Base-by-base conservation (phyloP, 345 rosid genomes). In the Barbarea vulgaris region DNA sequence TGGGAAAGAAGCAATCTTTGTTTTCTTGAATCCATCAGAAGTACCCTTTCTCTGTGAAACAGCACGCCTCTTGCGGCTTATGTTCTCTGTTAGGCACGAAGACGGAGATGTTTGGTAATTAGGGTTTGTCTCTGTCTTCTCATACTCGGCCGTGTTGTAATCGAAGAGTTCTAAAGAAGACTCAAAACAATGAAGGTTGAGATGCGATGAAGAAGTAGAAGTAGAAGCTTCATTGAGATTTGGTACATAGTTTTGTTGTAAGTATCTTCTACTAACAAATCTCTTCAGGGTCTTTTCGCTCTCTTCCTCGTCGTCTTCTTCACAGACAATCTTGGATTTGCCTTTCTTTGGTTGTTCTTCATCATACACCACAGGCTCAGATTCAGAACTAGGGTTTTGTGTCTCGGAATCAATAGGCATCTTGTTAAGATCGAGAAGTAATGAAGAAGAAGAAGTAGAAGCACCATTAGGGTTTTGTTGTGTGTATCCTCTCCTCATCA, bases 31-130 rank as follows among this genome's bases (percentile, higher is more conserved):
- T 2, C 2, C 7, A 33, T 8, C 31, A 11, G 15, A n/a, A n/a
- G n/a, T 18, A 33, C 46, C 0, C 58, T 50, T 50, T 10, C 10
- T 66, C 31, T 66, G 19, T 2, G 14, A 0, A 12, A 47, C 17
- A 2, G 58, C 70, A 48, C 9, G 46, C 8, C 70, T 66, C 58
- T 48, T 66, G 55, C 70, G 31, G 2, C 19, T 65, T 18, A 6
- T 46, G 39, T 44, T 17, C 17, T 64, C 54, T 11, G 25, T 63
- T 42, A 42, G n/a, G 9, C 68, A 63, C 22, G 37, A 25, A 42
- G 67, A 42, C 10, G 22, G 37, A 25, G 41, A 64, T 1, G 66
- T 25, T 6, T 47, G 17, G 17, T 19, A 31, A 65, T 8, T 18
- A 65, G 57, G 44, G 15, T 28, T 17, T 18, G 5, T 30, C 42